A percentile compares a stretch with the other conserved stretches of the same genome.
phyloP scores from a whole-genome alignment of 768 basidiomycete species.

The Tubosaeta sp. region DNA sequence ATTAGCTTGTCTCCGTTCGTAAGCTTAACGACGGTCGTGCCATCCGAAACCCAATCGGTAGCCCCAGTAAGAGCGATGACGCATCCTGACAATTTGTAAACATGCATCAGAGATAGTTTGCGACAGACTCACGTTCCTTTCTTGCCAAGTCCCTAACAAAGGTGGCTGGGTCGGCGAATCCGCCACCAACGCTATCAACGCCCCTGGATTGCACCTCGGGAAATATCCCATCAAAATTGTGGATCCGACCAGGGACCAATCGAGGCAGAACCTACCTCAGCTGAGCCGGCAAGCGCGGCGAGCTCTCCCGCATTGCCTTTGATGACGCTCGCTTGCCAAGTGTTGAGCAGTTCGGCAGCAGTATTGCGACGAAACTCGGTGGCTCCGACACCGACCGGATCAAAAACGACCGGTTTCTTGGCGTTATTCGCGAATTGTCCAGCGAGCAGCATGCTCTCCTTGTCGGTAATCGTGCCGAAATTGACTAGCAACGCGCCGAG shows the following conservation, averaged over 20 bases:
- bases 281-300: constrained; percentile 68
- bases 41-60: constrained; percentile 83
- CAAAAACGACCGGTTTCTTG: constrained; percentile 77
- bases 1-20: constrained; percentile 73
- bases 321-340: constrained; percentile 86
- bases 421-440: constrained; percentile 66
- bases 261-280: constrained; percentile 48
- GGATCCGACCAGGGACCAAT: not conserved
- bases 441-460: constrained; percentile 72
- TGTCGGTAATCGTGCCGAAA: constrained; percentile 74
- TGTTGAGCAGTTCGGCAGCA: constrained; percentile 57
- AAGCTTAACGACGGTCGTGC: constrained; percentile 59
- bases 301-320: constrained; percentile 95
- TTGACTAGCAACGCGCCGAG: constrained; percentile 76
- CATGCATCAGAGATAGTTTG: not conserved
- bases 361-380: constrained; percentile 62
- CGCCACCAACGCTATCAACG: constrained; percentile 78
- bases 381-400: constrained; percentile 91
- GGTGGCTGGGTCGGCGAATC: constrained; percentile 67
- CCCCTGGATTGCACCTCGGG: constrained; percentile 68
- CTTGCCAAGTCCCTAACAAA: constrained; percentile 69
- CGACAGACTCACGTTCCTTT: constrained; percentile 59
- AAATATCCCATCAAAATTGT: not conserved
- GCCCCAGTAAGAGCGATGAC: constrained; percentile 78
- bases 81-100: constrained; percentile 48